Percentiles rank a stretch among this genome's conserved stretches.
These are phyloP conservation scores for Vigna mungo DNA, from an alignment of 306 rosid genomes.

Conservation along the genomic window DNA sequence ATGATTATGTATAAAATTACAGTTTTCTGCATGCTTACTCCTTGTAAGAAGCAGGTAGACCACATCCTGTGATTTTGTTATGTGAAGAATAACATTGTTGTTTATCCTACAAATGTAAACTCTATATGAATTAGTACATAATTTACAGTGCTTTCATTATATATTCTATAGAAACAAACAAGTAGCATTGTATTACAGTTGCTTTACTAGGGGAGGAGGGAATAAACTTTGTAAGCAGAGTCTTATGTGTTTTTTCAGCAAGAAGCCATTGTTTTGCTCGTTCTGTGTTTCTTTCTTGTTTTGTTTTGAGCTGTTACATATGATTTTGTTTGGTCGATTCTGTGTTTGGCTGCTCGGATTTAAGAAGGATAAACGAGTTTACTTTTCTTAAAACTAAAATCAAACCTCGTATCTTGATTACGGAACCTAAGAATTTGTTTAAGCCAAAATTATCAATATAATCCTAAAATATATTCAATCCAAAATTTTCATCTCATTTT, in stretches of 20 bases:
- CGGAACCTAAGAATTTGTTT: too few relatives aligned
- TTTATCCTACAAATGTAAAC: conserved; percentile 34
- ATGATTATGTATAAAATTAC: conserved; percentile 23
- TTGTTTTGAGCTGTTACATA: too few relatives aligned
- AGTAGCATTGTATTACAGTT: conserved; percentile 15
- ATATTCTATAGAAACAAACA: neutral
- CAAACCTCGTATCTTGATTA: too few relatives aligned
- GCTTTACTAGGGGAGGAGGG: neutral
- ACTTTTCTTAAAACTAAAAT: too few relatives aligned
- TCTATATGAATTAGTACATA: conserved; percentile 8
- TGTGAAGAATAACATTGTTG: conserved; percentile 35
- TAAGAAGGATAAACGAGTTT: too few relatives aligned
- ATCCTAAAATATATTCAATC: too few relatives aligned
- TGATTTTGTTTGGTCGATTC: too few relatives aligned
- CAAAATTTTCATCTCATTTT: too few relatives aligned
- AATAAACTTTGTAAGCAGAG: neutral
- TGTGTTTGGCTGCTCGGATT: too few relatives aligned
- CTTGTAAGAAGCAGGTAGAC: conserved; percentile 22
- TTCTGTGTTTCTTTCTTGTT: too few relatives aligned
- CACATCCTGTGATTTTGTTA: conserved; percentile 37
- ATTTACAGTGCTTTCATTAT: conserved; percentile 7
- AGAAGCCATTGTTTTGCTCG: neutral
- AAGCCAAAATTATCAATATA: too few relatives aligned
- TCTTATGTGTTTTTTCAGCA: neutral
- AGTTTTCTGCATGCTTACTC: conserved; percentile 33